Evolutionary conservation across 2,329 filamentous ascomycete species (phyloP).

Genomic region (Clonostachys rhizophaga): DNA sequence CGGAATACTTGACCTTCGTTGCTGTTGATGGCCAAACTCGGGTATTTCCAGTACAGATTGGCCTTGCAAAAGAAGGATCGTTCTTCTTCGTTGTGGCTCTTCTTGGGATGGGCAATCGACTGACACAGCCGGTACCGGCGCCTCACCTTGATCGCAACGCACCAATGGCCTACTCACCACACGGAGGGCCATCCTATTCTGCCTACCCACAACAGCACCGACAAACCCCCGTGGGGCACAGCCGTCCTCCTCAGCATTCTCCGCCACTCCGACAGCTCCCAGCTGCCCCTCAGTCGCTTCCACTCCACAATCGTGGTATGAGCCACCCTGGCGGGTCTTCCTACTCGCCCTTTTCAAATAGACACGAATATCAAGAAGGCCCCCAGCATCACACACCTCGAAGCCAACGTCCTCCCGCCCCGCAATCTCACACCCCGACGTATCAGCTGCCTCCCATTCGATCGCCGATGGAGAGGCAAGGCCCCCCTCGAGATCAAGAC

Average conservation of each 20-base stretch:
- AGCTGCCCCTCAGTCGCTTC: constrained; percentile 15
- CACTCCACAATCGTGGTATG: constrained; percentile 17
- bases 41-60: constrained; percentile 44
- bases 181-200: constrained; percentile 18
- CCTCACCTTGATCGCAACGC: no score
- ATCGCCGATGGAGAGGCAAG: constrained; percentile 21
- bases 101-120: constrained; percentile 28
- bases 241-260: constrained; percentile 16
- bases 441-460: constrained; percentile 47
- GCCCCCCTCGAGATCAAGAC: neutral
- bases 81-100: constrained; percentile 58
- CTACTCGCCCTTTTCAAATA: constrained; percentile 40
- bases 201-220: neutral
- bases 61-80: constrained; percentile 54
- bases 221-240: neutral
- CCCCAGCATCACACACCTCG: constrained; percentile 49
- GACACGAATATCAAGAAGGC: constrained; percentile 36
- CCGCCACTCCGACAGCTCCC: constrained; percentile 18
- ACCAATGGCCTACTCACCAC: no score
- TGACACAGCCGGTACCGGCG: constrained; percentile 20
- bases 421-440: constrained; percentile 20
- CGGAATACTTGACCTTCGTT: constrained; percentile 51
- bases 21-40: constrained; percentile 45
- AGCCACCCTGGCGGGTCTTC: constrained; percentile 32
- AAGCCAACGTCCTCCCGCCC: constrained; percentile 37